Conservation (phyloP, 768 basidiomycete species). For the Boletellus ananas region DNA sequence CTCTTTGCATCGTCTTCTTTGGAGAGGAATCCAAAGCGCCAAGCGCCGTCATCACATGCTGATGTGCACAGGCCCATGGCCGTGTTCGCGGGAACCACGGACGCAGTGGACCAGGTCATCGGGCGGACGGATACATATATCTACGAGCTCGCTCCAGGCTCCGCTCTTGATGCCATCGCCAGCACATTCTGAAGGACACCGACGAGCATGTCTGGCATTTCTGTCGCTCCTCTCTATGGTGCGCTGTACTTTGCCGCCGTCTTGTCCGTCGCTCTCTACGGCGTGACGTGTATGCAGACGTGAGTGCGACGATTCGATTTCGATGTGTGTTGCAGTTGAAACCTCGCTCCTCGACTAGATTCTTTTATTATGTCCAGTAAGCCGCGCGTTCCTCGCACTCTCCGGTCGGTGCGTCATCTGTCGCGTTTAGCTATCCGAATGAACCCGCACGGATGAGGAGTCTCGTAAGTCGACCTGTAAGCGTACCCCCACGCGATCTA, state of each 20-base stretch:
- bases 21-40: no score
- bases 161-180: no score
- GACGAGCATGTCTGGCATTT: neutral
- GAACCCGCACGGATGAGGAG: neutral
- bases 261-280: neutral
- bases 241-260: neutral
- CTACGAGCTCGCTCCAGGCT: no score
- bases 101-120: no score
- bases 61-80: no score
- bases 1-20: no score
- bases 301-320: neutral
- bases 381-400: neutral
- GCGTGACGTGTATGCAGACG: slow-evolving; percentile 1
- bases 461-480: neutral
- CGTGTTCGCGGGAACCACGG: no score
- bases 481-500: neutral
- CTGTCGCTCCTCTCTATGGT: neutral
- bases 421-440: neutral
- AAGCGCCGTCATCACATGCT: no score
- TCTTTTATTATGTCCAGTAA: slow-evolving; percentile 1
- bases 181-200: no score
- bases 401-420: neutral
- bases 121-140: no score
- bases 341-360: neutral
- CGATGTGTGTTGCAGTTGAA: neutral